Conservation (phyloP, 306 rosid genomes). For the Pachyrhizus erosus region DNA sequence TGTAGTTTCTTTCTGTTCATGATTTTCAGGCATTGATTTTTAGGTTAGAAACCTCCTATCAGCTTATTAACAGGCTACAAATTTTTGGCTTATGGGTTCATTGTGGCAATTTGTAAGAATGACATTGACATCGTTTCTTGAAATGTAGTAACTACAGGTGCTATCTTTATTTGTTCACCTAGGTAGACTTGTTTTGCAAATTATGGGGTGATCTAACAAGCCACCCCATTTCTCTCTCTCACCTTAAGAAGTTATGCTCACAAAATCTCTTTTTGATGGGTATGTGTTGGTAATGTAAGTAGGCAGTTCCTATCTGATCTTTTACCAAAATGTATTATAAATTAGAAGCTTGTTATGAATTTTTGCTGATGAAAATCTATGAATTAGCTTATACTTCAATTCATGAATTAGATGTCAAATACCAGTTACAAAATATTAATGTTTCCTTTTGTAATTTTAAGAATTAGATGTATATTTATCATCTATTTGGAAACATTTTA, state of each 20-base stretch:
- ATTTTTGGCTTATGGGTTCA: not conserved
- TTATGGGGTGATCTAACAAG: not conserved
- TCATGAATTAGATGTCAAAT: not conserved
- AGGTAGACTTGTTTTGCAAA: not conserved
- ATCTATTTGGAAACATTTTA: not conserved
- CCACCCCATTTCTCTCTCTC: not conserved
- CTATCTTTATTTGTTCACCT: not conserved
- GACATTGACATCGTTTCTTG: not conserved
- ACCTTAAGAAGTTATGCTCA: not conserved
- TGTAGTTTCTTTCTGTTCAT: conserved; percentile 29
- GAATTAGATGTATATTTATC: conserved; percentile 2
- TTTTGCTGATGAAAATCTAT: not conserved
- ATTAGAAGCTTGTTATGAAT: not conserved
- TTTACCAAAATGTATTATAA: not conserved
- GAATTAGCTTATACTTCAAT: not conserved
- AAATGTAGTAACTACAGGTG: not conserved
- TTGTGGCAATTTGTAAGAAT: not conserved
- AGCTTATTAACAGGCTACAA: not conserved
- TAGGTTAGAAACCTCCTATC: not conserved
- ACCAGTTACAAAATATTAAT: not conserved
- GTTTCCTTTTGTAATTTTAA: not conserved
- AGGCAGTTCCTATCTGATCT: not conserved
- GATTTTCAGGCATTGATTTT: not conserved
- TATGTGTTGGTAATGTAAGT: conserved; percentile 1
- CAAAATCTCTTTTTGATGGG: not conserved